Base-by-base conservation (phyloP, 2,329 filamentous ascomycete genomes). In the Sodiomyces alkalinus region DNA sequence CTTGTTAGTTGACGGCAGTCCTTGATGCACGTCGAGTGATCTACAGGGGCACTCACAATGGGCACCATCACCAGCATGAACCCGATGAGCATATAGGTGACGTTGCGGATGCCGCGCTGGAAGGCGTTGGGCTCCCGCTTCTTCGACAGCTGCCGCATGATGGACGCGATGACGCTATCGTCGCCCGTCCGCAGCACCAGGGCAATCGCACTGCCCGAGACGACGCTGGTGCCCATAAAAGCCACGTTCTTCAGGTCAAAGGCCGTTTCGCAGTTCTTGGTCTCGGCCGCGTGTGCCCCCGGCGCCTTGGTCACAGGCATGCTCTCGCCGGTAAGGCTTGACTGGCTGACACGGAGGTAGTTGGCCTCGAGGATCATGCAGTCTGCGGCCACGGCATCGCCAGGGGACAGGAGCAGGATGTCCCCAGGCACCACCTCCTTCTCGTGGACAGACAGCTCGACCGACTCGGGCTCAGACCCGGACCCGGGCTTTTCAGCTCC, bases 31-130 rank as follows among this genome's bases (percentile, higher is more conserved):
- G 11, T 8, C 8, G 13, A 4, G 8, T n/a, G n/a, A n/a, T n/a
- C n/a, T n/a, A 23, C 12, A 8, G 7, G 5, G 17, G 4, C n/a
- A 37, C 40, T 39, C 26, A 45, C 44, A 19, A 47, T 38, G 0
- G 44, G 44, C 7, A 47, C 43, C 44, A 47, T 47, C 32, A 39
- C 33, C 14, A 40, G 21, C 44, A 47, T 46, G 32, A 44, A 44
- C 7, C 38, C 41, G 18, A 47, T 42, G 10, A 47, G 30, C 40
- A 47, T 41, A 31, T 37, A 46, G 21, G 41, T 44, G 3, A 47
- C 43, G 14, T 44, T 37, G n/a, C 40, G 39, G 18, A 47, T 46
- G 10, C 43, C 44, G 6, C 30, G 33, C 27, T 47, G 41, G 26
- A 47, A 47, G 3, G 43, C 41, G 30, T 47, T 47, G 17, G 31